Evolutionary conservation across 129 eudicot species (phyloP), one percentile per base, ranked within the genome.

Genomic region (Tanacetum coccineum): DNA sequence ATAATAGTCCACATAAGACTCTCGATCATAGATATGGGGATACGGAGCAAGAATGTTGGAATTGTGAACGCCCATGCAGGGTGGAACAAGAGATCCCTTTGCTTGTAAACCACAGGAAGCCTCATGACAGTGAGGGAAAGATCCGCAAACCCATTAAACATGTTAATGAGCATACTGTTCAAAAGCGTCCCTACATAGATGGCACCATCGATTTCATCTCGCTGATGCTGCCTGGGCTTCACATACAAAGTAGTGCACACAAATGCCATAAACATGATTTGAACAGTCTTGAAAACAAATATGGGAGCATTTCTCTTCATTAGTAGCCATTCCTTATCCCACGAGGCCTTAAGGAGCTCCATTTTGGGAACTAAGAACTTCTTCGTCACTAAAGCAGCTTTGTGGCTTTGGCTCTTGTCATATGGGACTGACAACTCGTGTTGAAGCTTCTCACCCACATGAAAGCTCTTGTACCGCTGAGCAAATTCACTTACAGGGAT

Each of bases 81-180:
- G 67, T 84, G 88, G 64, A 93, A 93, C 39, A 86, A 73, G 26
- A 86, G 87, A 64, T 93, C 98, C 68, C 98, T 73, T n/a, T 93
- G 98, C 79, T 93, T 93, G 74, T 82, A 89, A 66, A 93, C 80
- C n/a, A 93, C 98, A 2, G 98, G 96, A 78, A 93, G 92, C 22
- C 98, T 87, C 68, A 79, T 78, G 21, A 88, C 78, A 4, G 71
- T 81, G 56, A 88, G 70, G 0, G 96, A 59, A 28, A 89, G 85
- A 71, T 93, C 98, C 20, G 96, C 78, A 64, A 88, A 83, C 49
- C 95, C 96, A 56, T 86, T 93, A 74, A 88, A 93, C 81, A 85
- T 84, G 77, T 88, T 93, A 53, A 75, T 74, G 21, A 86, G 80
- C 77, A 93, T 68, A 30, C 81, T 76, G 68, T 79, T 75, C n/a